Conservation (phyloP, 2,329 filamentous ascomycete genomes). For the Arthrobotrys conoides region DNA sequence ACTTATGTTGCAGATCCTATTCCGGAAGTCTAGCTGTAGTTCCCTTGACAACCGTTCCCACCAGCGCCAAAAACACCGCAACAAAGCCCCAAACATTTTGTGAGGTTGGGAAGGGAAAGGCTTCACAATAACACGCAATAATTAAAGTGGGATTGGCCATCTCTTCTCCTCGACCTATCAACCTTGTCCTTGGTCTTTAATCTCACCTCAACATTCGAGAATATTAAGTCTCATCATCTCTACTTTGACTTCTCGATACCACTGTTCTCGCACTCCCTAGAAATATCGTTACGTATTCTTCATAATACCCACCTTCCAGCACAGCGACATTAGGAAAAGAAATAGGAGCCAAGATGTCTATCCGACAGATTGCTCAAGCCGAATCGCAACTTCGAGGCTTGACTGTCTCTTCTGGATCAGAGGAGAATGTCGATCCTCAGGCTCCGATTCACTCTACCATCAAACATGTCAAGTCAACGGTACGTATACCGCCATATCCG, state of each 20-base stretch:
- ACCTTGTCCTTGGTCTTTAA: neutral
- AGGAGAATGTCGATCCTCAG: slow-evolving; percentile 63
- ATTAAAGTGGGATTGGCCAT: neutral
- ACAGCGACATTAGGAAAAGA: neutral
- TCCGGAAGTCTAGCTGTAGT: neutral
- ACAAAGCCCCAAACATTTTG: neutral
- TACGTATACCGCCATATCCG: neutral
- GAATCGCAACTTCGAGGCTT: slow-evolving; percentile 62
- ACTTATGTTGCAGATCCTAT: slow-evolving; percentile 5
- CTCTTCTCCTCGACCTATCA: slow-evolving; percentile 1
- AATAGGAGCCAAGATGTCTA: slow-evolving; percentile 60
- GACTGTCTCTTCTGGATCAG: slow-evolving; percentile 60
- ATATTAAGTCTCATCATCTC: slow-evolving; percentile 9
- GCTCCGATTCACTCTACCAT: slow-evolving; percentile 52
- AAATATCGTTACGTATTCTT: neutral
- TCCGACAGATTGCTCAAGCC: slow-evolving; percentile 62
- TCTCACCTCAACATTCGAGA: neutral
- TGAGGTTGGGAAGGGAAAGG: neutral
- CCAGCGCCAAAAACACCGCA: slow-evolving; percentile 15
- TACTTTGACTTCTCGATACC: slow-evolving; percentile 3
- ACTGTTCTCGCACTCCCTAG: neutral
- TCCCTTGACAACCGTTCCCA: slow-evolving; percentile 6
- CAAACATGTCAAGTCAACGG: slow-evolving; percentile 59
- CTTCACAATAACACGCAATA: neutral
- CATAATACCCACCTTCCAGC: neutral